Evolutionary conservation across 2,329 filamentous ascomycete species (phyloP), one percentile per base, ranked within the genome.

Genomic region (Fusarium mangiferae): DNA sequence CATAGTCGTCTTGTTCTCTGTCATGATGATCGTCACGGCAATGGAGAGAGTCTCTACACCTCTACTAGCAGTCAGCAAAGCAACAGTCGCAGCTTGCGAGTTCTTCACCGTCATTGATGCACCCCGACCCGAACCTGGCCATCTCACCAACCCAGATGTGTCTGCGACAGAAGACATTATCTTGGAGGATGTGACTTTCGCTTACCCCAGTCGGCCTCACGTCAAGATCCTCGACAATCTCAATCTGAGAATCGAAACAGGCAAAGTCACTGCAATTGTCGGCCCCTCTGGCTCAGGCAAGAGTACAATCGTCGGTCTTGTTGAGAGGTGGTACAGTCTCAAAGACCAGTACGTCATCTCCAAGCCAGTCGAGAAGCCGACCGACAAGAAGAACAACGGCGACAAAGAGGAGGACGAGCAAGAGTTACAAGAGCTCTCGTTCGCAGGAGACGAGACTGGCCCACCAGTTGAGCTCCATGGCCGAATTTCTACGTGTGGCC

Each of bases 251-350:
- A 88, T 94, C 60, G 84, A 88, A 65, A 85, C 87, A 7, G 90
- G 91, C n/a, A 92, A 93, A 76, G 87, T 91, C 4, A 94, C 91
- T 1, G 93, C 92, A 4, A 91, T 95, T 22, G 92, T 94, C 22
- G 93, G 93, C 0, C 89, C 91, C 0, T 93, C 91, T 5, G 92
- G 93, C 0, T 91, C 88, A 7, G 93, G 93, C 1, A 95, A 95
- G 80, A 93, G 90, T 60, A 94, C 92, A 0, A 90, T 94, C 22
- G 89, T 94, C 0, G 91, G 90, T 0, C 82, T 95, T 4, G 83
- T 94, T 4, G 90, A 94, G 77, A 84, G 91, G 28, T 94, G 92
- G 91, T 94, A 94, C 77, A 88, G 89, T 5, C 84, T 92, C 3
- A 83, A 86, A 36, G 84, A 87, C 7, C 86, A 90, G 66, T 81